Conservation (phyloP, 192 early-diverging fungal species). For the Gamsiella multidivaricata region DNA sequence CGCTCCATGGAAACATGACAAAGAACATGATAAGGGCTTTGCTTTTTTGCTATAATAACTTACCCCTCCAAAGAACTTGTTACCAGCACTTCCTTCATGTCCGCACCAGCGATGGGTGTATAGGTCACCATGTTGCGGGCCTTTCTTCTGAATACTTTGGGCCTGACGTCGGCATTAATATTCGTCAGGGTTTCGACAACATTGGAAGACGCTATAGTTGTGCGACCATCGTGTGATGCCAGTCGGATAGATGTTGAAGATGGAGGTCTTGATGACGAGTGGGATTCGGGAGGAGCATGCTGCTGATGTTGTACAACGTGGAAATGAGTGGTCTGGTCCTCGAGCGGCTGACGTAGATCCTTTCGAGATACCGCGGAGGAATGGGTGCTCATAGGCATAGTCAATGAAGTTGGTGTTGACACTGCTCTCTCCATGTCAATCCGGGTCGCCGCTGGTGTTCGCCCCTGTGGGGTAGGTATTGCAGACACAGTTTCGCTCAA, state of each 20-base stretch:
- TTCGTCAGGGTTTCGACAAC: conserved; percentile 39
- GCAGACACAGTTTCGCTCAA: conserved; percentile 1
- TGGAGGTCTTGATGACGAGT: too few species aligned
- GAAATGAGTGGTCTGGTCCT: too few species aligned
- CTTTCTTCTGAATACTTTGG: conserved; percentile 29
- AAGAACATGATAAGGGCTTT: too few species aligned
- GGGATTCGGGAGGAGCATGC: too few species aligned
- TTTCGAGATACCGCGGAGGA: too few species aligned
- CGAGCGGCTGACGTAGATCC: too few species aligned
- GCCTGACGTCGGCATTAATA: conserved; percentile 24
- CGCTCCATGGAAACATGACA: background rate
- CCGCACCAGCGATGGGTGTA: conserved; percentile 23
- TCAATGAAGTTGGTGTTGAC: background rate
- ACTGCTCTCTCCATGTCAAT: background rate
- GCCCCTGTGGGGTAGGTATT: background rate
- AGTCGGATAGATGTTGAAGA: background rate
- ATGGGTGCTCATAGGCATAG: too few species aligned
- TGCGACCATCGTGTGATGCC: background rate
- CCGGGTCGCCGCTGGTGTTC: background rate
- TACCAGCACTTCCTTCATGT: conserved; percentile 45
- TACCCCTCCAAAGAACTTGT: conserved; percentile 49
- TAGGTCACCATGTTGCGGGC: conserved; percentile 29
- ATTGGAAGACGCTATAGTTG: conserved; percentile 9
- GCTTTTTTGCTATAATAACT: too few species aligned
- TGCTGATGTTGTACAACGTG: too few species aligned